Evolutionary conservation across 352 stramenopile genomes (phyloP).

Genomic region (Aphanomyces astaci): DNA sequence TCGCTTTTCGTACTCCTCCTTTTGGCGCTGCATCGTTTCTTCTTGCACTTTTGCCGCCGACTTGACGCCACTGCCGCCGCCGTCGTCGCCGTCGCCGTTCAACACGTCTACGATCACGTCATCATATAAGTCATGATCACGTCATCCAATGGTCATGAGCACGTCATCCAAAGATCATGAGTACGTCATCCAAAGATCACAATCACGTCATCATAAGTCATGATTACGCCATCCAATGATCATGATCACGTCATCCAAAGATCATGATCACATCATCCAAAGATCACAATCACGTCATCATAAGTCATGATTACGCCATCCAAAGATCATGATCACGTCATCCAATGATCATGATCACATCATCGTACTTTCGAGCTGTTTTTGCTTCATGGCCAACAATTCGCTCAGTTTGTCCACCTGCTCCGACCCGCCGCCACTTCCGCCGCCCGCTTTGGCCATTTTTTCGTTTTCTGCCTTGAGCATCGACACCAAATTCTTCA

Average conservation of each 20-base stretch:
- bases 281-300: too few species aligned
- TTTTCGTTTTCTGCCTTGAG: constrained; percentile 77
- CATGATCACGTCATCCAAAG: background rate
- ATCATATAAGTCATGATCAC: too few species aligned
- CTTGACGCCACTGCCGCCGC: constrained; percentile 26
- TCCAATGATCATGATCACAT: too few species aligned
- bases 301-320: too few species aligned
- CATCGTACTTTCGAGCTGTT: constrained; percentile 43
- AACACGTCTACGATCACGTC: constrained; percentile 31
- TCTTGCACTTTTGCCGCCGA: constrained; percentile 51
- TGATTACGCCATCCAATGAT: too few species aligned
- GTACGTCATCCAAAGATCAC: background rate
- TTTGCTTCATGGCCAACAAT: constrained; percentile 61
- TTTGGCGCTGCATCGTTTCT: constrained; percentile 81
- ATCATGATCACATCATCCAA: background rate
- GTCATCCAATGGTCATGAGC: too few species aligned
- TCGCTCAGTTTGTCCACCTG: constrained; percentile 59
- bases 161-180: background rate
- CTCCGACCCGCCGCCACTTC: constrained; percentile 21
- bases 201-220: too few species aligned
- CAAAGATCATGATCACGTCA: too few species aligned
- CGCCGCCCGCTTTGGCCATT: constrained; percentile 48
- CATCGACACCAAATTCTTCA: constrained; percentile 83
- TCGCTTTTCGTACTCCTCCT: constrained; percentile 86
- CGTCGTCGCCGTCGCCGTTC: constrained; percentile 37